Evolutionary conservation across 2,329 filamentous ascomycete genomes (phyloP), one percentile per base, ranked within the genome.

Genomic region (Pseudopyricularia cyperi): DNA sequence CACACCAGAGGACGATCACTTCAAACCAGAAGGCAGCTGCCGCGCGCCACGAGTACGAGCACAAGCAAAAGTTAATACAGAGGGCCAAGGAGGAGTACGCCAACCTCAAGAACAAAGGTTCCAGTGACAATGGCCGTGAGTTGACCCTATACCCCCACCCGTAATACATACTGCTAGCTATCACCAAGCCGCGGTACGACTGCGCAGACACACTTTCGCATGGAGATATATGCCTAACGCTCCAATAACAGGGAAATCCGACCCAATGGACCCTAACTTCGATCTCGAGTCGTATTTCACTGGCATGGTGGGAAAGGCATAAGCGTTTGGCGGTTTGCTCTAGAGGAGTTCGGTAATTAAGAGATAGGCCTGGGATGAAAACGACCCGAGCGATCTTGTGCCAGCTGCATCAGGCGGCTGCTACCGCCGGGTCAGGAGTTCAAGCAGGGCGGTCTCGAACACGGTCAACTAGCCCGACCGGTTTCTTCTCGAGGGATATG

Each of bases 71-170:
- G 62, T 77, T 97, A 76, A 97, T 98, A 76, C 75, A 86, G 64
- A 79, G 95, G 72, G 93, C 93, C 60, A 96, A 94, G 82, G 81
- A 83, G 55, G 90, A 93, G 72, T 98, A 84, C 71, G 76, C 79
- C 63, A 93, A 85, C 81, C 66, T 70, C 62, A 87, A 85, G 77
- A 84, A 80, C 63, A 42, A 42, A 19, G 22, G 37, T 19, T n/a
- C 37, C 2, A 22, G n/a, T 9, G n/a, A 42, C 17, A 19, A 42
- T 19, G 62, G 60, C 42, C 55, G 68, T 70, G 65, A 58, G 61
- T 62, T 19, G 37, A 42, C n/a, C 4, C 22, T 7, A n/a, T 19
- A 22, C 17, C 37, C n/a, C n/a, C n/a, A n/a, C n/a, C n/a, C n/a
- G n/a, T n/a, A n/a, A n/a, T n/a, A n/a, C n/a, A n/a, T n/a, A n/a